A percentile compares a stretch with the other conserved stretches of the same genome.
These are phyloP conservation scores for Orobanche coerulescens DNA, from an alignment of 257 asterid genomes.

Conservation along the genomic window DNA sequence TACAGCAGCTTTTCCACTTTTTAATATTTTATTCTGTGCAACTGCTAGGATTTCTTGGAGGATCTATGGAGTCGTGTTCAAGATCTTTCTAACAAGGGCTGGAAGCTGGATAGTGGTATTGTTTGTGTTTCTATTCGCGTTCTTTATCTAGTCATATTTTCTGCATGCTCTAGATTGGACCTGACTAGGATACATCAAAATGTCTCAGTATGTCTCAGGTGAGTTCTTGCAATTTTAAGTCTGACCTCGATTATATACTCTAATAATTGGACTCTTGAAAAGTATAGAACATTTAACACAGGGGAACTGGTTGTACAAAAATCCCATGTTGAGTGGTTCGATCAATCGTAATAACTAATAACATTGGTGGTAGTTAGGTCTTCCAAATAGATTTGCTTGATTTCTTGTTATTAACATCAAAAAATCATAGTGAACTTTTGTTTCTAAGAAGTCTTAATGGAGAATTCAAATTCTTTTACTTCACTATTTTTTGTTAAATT, in stretches of 20 bases:
- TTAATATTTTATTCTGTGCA: conserved; percentile 10
- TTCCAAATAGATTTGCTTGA: background rate
- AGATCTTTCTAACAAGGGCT: conserved; percentile 82
- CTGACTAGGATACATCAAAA: background rate
- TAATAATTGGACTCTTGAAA: conserved; percentile 17
- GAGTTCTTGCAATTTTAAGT: background rate
- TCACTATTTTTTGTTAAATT: background rate
- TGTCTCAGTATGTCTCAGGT: conserved; percentile 7
- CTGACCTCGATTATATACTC: background rate
- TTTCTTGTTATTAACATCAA: background rate
- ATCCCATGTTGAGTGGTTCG: background rate
- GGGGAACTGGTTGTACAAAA: conserved; percentile 10
- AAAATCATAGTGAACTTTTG: background rate
- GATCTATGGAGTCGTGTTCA: conserved; percentile 84
- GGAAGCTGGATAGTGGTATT: conserved; percentile 97
- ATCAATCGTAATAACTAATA: background rate
- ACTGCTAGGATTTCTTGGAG: conserved; percentile 78
- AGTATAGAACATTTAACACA: conserved; percentile 9
- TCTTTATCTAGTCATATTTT: conserved; percentile 15
- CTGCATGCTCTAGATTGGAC: conserved; percentile 12
- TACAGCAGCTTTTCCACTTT: conserved; percentile 1
- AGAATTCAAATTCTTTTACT: background rate
- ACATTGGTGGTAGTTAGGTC: background rate
- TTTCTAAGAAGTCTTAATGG: background rate
- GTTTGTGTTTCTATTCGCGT: conserved; percentile 19